A percentile compares a stretch with the other conserved stretches of the same genome.
Evolutionary conservation across 306 rosid genomes (phyloP).

Genomic region (Alnus rubra): DNA sequence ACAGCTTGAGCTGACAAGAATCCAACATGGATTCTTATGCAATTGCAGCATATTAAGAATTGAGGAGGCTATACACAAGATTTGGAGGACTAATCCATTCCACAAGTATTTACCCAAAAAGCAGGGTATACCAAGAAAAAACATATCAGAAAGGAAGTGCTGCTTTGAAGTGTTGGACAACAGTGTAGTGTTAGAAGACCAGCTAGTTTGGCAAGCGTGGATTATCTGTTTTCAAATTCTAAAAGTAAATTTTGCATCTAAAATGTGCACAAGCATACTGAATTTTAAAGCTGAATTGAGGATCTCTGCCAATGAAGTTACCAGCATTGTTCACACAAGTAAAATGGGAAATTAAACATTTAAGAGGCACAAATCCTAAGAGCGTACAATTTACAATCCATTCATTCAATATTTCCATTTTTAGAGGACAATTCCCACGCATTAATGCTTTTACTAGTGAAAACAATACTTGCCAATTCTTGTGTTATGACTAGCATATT

Average conservation of each 20-base stretch:
- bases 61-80: not conserved
- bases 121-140: not conserved
- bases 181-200: not conserved
- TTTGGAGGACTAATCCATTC: not conserved
- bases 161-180: not conserved
- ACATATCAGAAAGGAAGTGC: not conserved
- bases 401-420: too few relatives aligned
- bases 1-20: not conserved
- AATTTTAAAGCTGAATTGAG: not conserved
- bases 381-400: too few relatives aligned
- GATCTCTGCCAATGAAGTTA: not conserved
- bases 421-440: too few relatives aligned
- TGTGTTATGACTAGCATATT: not conserved
- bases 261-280: not conserved
- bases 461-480: not conserved
- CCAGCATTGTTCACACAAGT: not conserved
- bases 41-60: not conserved
- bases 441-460: too few relatives aligned
- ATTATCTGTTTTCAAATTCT: not conserved
- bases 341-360: not conserved
- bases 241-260: not conserved
- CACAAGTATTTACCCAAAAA: not conserved
- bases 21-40: not conserved
- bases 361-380: not conserved
- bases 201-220: constrained; percentile 1